Evolutionary conservation across 805 yeast species (phyloP), one percentile per base, ranked within the genome.

Genomic region (Candida khao-thaluensis): DNA sequence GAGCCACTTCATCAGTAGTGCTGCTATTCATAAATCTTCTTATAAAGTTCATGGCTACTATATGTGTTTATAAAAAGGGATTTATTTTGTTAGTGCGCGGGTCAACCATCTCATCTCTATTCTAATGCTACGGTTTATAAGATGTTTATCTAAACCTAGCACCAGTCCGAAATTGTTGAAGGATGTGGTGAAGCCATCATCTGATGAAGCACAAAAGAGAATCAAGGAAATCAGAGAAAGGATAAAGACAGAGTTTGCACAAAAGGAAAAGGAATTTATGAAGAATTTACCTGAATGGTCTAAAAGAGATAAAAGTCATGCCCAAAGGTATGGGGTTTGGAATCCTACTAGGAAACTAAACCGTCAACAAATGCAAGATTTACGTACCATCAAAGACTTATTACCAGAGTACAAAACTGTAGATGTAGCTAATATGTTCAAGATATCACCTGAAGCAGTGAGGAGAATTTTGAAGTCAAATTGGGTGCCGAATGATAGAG

Each of bases 361-460:
- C 7, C 67, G 93, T 36, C 80, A 74, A 33, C 77, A 82, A 7
- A 85, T 88, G 74, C 77, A 75, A 14, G 79, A 78, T 40, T 70
- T 90, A 3, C 63, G 85, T 39, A 56, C 66, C 4, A 50, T 88
- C 33, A 83, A 79, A 49, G 60, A 59, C 10, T 64, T 72, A 39
- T 59, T 68, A 45, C 96, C 96, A 0, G 69, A 74, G n/a, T 47
- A 85, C 37, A 76, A 74, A 3, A 72, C 82, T 2, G 63, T 65
- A 2, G 82, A 78, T 30, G 56, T 90, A 5, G 82, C 88, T 0
- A 66, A 73, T 22, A 74, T 73, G 53, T 89, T 83, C 60, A 66
- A 74, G 35, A 72, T 87, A 4, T 83, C 93, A 1, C 91, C 95
- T 1, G 95, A 89, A 49, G 85, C 90, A 0, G 75, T 89, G 2